These are phyloP conservation scores for Primulina eburnea DNA, from an alignment of 257 asterid genomes.

Conservation along the genomic window DNA sequence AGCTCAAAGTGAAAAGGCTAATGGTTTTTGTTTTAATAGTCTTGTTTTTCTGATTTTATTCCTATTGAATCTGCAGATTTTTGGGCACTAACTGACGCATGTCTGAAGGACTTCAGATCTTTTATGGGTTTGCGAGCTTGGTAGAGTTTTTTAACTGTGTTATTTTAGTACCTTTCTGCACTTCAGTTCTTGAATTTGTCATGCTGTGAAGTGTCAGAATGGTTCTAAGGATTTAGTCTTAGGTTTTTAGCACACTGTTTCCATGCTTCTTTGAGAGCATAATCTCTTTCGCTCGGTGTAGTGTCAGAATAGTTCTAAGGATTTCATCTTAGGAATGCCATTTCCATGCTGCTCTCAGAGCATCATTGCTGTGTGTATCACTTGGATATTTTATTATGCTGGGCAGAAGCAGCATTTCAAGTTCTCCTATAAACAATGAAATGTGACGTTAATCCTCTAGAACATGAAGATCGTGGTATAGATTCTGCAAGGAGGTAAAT, in stretches of 20 bases:
- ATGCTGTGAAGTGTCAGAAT: neutral
- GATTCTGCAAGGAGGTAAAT: neutral
- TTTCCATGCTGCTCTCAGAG: neutral
- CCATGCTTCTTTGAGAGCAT: neutral
- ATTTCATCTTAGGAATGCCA: neutral
- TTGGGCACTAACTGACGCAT: neutral
- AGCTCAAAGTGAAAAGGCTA: neutral
- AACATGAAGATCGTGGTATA: slow-evolving; percentile 6
- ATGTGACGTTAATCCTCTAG: neutral
- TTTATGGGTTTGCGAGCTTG: neutral
- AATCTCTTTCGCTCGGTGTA: no score
- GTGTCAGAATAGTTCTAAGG: neutral
- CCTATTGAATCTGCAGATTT: neutral
- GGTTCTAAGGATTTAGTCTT: neutral
- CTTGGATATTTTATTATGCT: neutral
- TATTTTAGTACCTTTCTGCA: neutral
- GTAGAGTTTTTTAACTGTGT: neutral
- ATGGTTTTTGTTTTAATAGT: neutral
- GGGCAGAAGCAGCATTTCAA: neutral
- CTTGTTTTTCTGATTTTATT: neutral
- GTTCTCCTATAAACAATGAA: neutral
- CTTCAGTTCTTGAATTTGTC: neutral
- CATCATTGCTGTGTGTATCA: neutral
- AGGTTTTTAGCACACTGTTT: neutral
- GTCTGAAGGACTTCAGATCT: neutral